Evolutionary conservation across 1,284 basidiomycete genomes (phyloP), one percentile per base, ranked within the genome.

Genomic region (Sparassis latifolia): DNA sequence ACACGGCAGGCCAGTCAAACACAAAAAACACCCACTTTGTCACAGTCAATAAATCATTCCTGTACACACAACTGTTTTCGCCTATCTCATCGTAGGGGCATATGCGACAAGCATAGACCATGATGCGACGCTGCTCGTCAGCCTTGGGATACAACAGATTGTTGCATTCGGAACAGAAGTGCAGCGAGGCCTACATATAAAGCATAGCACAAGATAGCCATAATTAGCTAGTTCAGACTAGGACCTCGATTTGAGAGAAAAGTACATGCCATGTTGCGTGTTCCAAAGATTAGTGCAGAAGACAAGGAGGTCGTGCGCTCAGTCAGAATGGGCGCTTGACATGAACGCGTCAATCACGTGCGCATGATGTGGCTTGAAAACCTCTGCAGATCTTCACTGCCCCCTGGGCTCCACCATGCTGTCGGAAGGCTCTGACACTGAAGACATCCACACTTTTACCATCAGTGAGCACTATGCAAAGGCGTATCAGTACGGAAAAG

Each of bases 121-220:
- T 87, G 48, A 89, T 82, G 50, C 89, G 82, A 45, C 92, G 86
- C 57, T 86, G 79, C 54, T 84, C 84, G 68, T 97, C 94, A 33
- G 90, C 92, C 74, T 92, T 84, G 29, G 94, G 94, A 66, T 96
- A 96, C 45, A 97, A 77, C 39, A 97, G 79, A 68, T 97, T 97
- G 76, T 96, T 97, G 76, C 91, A 93, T 75, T 93, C 90, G 42
- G 84, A 84, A 64, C 91, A 93, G 69, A 92, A 93, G 64, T 90
- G 85, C 35, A 92, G 79, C 1, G 87, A 87, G 3, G 85, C 80
- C 86, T 87, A 52, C 20, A 20, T 20, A 20, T 20, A 20, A 20
- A 20, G 20, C 20, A 20, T 20, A 20, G 20, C 20, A 9, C 28
- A 45, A 27, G 41, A 28, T 42, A 27, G 20, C 6, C 12, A 7